Base-by-base conservation (phyloP, 2,329 filamentous ascomycete genomes). In the Celoporthe dispersa region DNA sequence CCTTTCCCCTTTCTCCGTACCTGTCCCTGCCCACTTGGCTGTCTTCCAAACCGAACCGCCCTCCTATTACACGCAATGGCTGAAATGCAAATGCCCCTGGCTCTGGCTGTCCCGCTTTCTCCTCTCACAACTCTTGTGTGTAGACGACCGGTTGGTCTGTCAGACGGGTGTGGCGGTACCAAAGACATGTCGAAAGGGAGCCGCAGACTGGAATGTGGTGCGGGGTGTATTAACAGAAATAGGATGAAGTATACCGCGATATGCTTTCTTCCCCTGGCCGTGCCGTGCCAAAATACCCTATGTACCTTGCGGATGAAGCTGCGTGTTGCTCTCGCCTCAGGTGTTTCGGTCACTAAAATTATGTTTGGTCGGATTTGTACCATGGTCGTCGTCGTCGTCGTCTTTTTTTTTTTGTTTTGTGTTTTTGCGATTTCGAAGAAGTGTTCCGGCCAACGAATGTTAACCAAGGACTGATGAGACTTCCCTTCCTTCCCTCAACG, bases 191-290 rank as follows among this genome's bases (percentile, higher is more conserved):
- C 59, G 66, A 66, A 68, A 53, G 31, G 37, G 48, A 51, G 55
- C 22, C 28, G 44, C 57, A 57, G 65, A 64, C 51, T 57, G 39
- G 62, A 66, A 60, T 68, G 68, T 68, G 70, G 41, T 66, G 70
- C 39, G 68, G 68, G 66, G 35, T 66, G 68, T 68, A 72, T 72
- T 72, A 72, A 65, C 70, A 70, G 67, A 72, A 71, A 70, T 72
- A 72, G 70, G 65, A 72, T 72, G 64, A 63, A 68, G 68, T 72
- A 72, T 72, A 67, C 64, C 62, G 70, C 67, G 64, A 69, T 67
- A 68, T 68, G 70, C 57, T 63, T 68, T 64, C 68, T 64, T 59
- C 55, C 59, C 37, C 64, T 68, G 60, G 57, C 67, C 59, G 66
- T 65, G 68, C 68, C 65, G 59, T 70, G 70, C 70, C 70, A 70